phyloP scores from a whole-genome alignment of 495 filamentous ascomycete genomes.

The Usnea hakonensis region DNA sequence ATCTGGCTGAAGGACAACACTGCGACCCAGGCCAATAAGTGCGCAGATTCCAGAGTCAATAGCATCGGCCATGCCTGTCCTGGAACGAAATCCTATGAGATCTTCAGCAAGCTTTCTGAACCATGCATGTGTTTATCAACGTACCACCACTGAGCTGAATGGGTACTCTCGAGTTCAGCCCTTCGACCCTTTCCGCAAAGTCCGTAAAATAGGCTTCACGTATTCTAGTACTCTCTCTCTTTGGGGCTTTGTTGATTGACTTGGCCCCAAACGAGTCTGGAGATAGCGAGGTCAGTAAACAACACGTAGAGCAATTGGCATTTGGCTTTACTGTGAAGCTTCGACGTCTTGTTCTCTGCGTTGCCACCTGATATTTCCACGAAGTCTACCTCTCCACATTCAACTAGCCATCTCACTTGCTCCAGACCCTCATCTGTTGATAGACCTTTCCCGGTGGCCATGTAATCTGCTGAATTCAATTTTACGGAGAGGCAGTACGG shows the following conservation, averaged over 20 bases:
- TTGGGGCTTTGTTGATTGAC: conserved; percentile 9
- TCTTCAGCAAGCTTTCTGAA: not conserved
- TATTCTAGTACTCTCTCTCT: conserved; percentile 20
- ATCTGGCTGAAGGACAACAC: conserved; percentile 20
- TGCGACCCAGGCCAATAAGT: conserved; percentile 23
- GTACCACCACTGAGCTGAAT: conserved; percentile 21
- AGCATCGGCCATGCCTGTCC: conserved; percentile 26
- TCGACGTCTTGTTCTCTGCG: conserved; percentile 18
- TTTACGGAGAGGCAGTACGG: conserved; percentile 23
- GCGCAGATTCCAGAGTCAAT: conserved; percentile 20
- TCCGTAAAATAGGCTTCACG: conserved; percentile 26
- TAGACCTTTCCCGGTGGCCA: conserved; percentile 18
- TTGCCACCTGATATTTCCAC: conserved; percentile 22
- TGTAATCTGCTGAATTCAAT: conserved; percentile 26
- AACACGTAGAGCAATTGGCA: not conserved
- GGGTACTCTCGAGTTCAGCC: conserved; percentile 14
- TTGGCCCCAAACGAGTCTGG: conserved; percentile 19
- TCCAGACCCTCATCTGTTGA: conserved; percentile 20
- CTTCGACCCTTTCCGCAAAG: conserved; percentile 21
- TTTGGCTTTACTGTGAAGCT: conserved; percentile 17
- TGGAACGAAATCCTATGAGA: conserved; percentile 20
- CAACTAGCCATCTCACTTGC: conserved; percentile 22
- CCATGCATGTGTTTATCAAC: not conserved
- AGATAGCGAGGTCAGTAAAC: not conserved
- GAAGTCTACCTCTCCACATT: conserved; percentile 22